A percentile compares a stretch with the other conserved stretches of the same genome.
Conservation (phyloP, 176 grass and related monocot genomes). For the Hordeum vulgare region MorexV3_pseudomolecules_assembly NC_058521.1:544979380-544979879, state of each 20-base stretch:
- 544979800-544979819: neutral
- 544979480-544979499: neutral
- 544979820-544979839: neutral
- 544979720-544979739: neutral
- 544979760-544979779: neutral
- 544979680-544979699: neutral
- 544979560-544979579: neutral
- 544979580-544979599: slow-evolving; percentile 27
- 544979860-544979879: neutral
- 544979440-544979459: neutral
- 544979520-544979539: neutral
- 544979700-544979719: neutral
- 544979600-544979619: neutral
- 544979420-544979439: neutral
- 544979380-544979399: neutral
- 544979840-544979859: slow-evolving; percentile 5
- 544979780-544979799: neutral
- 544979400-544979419: neutral
- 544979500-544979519: slow-evolving; percentile 6
- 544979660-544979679: neutral
- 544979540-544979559: neutral
- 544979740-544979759: slow-evolving; percentile 8
- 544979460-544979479: neutral
- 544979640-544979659: neutral
- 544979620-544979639: neutral